Evolutionary conservation across 1,139 yeast species (phyloP).

Genomic region (Lodderomyces elongisporus): DNA sequence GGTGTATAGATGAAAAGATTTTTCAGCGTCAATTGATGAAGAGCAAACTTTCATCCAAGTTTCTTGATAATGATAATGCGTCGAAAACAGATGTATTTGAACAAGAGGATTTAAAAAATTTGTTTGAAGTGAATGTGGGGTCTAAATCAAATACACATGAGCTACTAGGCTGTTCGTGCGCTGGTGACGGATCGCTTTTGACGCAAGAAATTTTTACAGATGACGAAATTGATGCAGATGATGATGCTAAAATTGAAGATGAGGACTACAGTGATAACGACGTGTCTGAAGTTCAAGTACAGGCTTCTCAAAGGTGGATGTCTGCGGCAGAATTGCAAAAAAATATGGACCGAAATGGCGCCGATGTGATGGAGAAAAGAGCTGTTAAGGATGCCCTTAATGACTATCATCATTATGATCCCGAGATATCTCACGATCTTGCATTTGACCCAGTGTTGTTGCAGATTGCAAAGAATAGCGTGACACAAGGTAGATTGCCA

Average conservation of each 20-base stretch:
- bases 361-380: constrained; percentile 27
- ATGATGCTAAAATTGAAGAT: constrained; percentile 9
- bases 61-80: constrained; percentile 52
- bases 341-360: constrained; percentile 13
- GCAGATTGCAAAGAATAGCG: constrained; percentile 8
- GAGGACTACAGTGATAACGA: constrained; percentile 8
- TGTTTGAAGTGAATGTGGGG: constrained; percentile 55
- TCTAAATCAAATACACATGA: constrained; percentile 79
- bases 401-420: constrained; percentile 60
- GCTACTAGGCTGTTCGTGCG: constrained; percentile 67
- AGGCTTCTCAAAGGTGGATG: constrained; percentile 29
- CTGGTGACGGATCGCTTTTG: constrained; percentile 27
- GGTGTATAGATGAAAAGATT: constrained; percentile 91
- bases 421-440: constrained; percentile 17
- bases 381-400: constrained; percentile 53
- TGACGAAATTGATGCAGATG: constrained; percentile 9
- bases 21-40: constrained; percentile 91
- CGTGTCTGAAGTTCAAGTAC: constrained; percentile 9
- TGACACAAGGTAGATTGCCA: constrained; percentile 1
- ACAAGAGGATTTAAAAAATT: constrained; percentile 62
- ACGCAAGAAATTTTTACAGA: constrained; percentile 8
- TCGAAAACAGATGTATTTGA: constrained; percentile 48
- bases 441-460: constrained; percentile 10
- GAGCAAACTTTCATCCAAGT: constrained; percentile 70
- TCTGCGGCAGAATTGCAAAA: constrained; percentile 34